These are phyloP conservation scores for Ascochyta koolunga DNA, from an alignment of 2,329 filamentous ascomycete genomes.

Conservation along the genomic window DNA sequence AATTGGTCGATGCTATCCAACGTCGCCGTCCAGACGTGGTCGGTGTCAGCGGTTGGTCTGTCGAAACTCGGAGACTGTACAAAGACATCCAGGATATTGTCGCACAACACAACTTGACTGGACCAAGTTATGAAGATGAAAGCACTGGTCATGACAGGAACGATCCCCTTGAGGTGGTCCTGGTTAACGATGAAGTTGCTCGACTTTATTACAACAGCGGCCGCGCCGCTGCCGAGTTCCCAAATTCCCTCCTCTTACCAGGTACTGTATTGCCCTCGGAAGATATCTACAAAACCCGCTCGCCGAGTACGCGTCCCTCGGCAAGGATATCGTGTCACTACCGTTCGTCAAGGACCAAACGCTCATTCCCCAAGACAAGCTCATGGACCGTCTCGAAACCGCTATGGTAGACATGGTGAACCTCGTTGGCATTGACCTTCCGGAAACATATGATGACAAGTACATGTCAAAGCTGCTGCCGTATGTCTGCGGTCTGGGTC, in stretches of 20 bases:
- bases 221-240: conserved; percentile 79
- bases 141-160: conserved; percentile 73
- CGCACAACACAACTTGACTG: conserved; percentile 75
- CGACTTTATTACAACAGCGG: conserved; percentile 91
- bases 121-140: conserved; percentile 79
- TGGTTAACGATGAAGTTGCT: conserved; percentile 97
- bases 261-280: conserved; percentile 88
- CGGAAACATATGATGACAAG: conserved; percentile 81
- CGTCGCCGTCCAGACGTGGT: conserved; percentile 87
- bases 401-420: conserved; percentile 99
- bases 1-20: conserved; percentile 79
- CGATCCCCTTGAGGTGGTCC: conserved; percentile 83
- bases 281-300: conserved; percentile 94
- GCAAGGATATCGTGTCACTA: conserved; percentile 84
- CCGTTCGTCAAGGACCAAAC: conserved; percentile 90
- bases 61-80: conserved; percentile 83
- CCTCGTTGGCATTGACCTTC: conserved; percentile 92
- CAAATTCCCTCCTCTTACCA: conserved; percentile 74
- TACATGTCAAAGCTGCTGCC: conserved; percentile 88
- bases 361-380: conserved; percentile 83
- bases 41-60: conserved; percentile 84
- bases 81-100: conserved; percentile 82
- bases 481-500: conserved; percentile 89
- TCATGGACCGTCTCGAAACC: conserved; percentile 86
- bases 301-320: conserved; percentile 93